phyloP scores from a whole-genome alignment of 2,329 filamentous ascomycete genomes.

The Xylariaceae sp. region DNA sequence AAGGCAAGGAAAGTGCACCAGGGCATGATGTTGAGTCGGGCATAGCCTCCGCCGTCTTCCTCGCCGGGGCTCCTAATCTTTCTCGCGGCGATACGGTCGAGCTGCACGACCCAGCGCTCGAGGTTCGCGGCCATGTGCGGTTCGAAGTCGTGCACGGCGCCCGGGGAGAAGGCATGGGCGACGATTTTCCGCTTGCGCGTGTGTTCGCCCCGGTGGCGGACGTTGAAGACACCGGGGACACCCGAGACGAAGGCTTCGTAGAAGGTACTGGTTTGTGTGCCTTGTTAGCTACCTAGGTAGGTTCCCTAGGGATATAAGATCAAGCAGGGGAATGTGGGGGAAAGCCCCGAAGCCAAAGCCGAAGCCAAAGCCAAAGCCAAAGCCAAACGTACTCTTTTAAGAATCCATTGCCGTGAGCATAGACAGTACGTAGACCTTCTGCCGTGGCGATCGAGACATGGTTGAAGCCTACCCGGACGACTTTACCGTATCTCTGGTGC shows the following conservation, averaged over 20 bases:
- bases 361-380: too few relatives aligned
- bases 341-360: too few relatives aligned
- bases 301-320: too few relatives aligned
- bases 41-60: constrained; percentile 3
- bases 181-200: constrained; percentile 15
- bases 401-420: constrained; percentile 14
- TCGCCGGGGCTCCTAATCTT: not conserved
- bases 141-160: constrained; percentile 16
- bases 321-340: too few relatives aligned
- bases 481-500: constrained; percentile 10
- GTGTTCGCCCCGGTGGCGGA: constrained; percentile 12
- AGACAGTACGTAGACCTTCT: constrained; percentile 12
- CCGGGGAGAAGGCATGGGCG: constrained; percentile 14
- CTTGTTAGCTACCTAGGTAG: too few relatives aligned
- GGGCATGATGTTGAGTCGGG: constrained; percentile 11
- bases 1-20: constrained; percentile 17
- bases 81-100: constrained; percentile 7
- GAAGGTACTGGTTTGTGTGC: constrained; percentile 2
- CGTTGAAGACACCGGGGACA: constrained; percentile 12
- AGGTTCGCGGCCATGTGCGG: constrained; percentile 15
- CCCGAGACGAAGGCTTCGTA: constrained; percentile 14
- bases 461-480: constrained; percentile 16
- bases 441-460: constrained; percentile 15
- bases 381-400: constrained; percentile 12
- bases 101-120: constrained; percentile 11